Base-by-base conservation (phyloP, 352 stramenopile genomes). In the Pythium brachiatum region DNA sequence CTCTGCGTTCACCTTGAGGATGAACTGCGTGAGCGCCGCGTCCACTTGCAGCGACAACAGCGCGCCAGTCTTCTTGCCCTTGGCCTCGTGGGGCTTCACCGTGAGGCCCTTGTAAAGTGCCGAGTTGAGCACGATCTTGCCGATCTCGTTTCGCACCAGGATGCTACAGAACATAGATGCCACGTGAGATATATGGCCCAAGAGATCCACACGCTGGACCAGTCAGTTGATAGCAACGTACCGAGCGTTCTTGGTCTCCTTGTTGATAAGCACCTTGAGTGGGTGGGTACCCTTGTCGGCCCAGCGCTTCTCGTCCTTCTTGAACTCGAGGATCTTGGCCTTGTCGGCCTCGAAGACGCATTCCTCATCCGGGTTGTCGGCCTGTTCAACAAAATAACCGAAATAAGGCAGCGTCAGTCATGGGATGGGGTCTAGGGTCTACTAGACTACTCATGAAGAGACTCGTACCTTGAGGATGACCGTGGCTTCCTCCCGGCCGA, bases 241-340 rank as follows among this genome's bases (percentile, higher is more conserved):
- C 80, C 81, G 67, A 15, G 72, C 75, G 50, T 76, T 82, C 64
- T 88, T 88, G n/a, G 74, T 86, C 20, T 71, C 62, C 62, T 93
- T 92, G 75, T 82, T 86, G 12, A 89, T 68, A 0, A 95, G 78
- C 23, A 95, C 72, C 60, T 94, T 83, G 53, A 95, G 75, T 27
- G 84, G 82, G 53, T 95, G 84, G 46, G 83, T 72, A 0, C 86
- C 84, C 67, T 94, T 93, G 78, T 95, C 85, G 11, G 85, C 86
- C 86, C 86, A 95, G 29, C 82, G 83, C 70, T 92, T 95, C 62
- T 94, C 86, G 64, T 90, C 80, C 54, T 89, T 92, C 64, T 91
- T 94, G 63, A 93, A 93, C 68, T 93, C 84, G 57, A 89, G 83
- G 25, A 94, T 57, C 69, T 90, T 94, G 54, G 75, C 78, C 70